Base-by-base conservation (phyloP, 768 basidiomycete genomes). In the Serendipita indica region DNA sequence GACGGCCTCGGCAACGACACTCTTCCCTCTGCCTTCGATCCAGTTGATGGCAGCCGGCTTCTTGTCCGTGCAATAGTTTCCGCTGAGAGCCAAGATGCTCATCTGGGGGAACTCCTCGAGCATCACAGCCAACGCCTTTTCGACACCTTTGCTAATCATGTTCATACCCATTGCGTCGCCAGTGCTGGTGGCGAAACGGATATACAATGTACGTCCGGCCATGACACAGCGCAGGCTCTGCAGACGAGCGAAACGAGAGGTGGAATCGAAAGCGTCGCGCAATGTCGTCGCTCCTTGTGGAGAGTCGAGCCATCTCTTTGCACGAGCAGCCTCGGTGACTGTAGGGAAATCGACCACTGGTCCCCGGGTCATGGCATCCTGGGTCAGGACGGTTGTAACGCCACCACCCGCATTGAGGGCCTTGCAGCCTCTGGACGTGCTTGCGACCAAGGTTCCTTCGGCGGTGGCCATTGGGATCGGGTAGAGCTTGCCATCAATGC, bases 101-200 rank as follows among this genome's bases (percentile, higher is more conserved):
- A 97, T 97, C 61, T 84, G 83, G 2, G 94, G 94, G 75, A 90
- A 99, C 65, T 82, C 71, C 54, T 75, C 74, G 64, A 78, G 76
- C 78, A 90, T 77, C 20, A 76, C 78, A 66, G 86, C 90, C 12
- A 99, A 78, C 20, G 92, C 92, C 71, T 87, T 88, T 74, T 98
- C 96, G 7, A 91, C 92, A 2, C 93, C 96, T 72, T 99, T 99
- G 6, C 86, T 89, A 67, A 98, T 96, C 96, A 98, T 99, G 76
- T 99, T 99, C 96, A 99, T 99, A 16, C 96, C 96, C 94, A 98
- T 99, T 39, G 96, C 94, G 66, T 98, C 94, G 30, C 93, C 96
- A 0, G 96, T 98, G 58, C 81, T 83, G 13, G 92, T 96, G 60
- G 87, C 86, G 67, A 99, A 97, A 46, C 96, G 81, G 22, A 97